phyloP scores from a whole-genome alignment of 768 basidiomycete species.

The Mycena galopus region DNA sequence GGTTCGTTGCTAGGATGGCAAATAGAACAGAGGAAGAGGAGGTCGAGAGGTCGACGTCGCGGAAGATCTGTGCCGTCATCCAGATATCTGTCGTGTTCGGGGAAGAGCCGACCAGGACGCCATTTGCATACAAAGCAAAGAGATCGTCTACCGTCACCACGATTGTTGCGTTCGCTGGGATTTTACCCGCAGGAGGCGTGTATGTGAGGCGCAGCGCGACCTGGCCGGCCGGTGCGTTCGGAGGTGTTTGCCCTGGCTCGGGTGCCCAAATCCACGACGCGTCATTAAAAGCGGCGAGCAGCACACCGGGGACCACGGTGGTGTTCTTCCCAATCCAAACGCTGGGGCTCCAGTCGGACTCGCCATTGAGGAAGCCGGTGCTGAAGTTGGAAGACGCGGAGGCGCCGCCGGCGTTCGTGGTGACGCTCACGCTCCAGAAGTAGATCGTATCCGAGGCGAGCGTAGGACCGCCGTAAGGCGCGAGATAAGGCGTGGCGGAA shows the following conservation, averaged over 20 bases:
- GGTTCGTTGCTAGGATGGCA: slow-evolving; percentile 46
- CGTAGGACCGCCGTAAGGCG: slow-evolving; percentile 43
- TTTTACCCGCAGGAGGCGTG: slow-evolving; percentile 41
- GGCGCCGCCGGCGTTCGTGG: slow-evolving; percentile 37
- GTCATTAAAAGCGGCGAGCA: slow-evolving; percentile 38
- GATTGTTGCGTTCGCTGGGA: slow-evolving; percentile 36
- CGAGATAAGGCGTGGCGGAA: slow-evolving; percentile 42
- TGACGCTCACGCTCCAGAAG: slow-evolving; percentile 44
- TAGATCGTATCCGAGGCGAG: slow-evolving; percentile 43
- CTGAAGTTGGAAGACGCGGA: slow-evolving; percentile 43
- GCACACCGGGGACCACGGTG: slow-evolving; percentile 34
- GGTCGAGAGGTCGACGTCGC: slow-evolving; percentile 32
- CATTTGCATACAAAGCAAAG: slow-evolving; percentile 47
- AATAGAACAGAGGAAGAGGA: slow-evolving; percentile 39
- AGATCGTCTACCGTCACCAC: slow-evolving; percentile 46
- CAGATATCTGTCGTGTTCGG: slow-evolving; percentile 41
- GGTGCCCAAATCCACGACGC: slow-evolving; percentile 37
- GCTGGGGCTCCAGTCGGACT: slow-evolving; percentile 43
- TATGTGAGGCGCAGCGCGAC: slow-evolving; percentile 48
- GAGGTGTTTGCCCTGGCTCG: slow-evolving; percentile 12
- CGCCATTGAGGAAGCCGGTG: slow-evolving; percentile 42
- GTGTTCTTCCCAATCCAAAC: slow-evolving; percentile 45
- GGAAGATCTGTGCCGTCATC: slow-evolving; percentile 43
- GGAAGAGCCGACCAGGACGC: slow-evolving; percentile 39
- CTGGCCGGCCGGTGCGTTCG: slow-evolving; percentile 29